phyloP scores from a whole-genome alignment of 106 monocot species.

The Dendrobium nobile region DNA sequence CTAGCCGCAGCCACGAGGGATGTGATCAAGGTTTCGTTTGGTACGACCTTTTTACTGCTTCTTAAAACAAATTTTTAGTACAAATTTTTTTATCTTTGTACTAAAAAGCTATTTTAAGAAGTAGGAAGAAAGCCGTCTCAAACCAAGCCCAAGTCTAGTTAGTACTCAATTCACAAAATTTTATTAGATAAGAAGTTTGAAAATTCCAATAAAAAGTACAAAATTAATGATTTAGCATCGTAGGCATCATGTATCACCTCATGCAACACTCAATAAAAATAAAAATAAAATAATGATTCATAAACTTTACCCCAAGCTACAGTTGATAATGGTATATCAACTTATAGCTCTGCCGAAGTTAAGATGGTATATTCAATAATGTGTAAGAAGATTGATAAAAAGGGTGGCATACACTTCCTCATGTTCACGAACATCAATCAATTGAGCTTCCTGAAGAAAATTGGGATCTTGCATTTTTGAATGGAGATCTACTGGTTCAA shows the following conservation, averaged over 20 bases:
- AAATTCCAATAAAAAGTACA: not conserved
- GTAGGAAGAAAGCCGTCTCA: no score
- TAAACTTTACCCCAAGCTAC: not conserved
- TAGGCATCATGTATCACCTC: not conserved
- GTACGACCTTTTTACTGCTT: no score
- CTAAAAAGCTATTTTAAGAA: no score
- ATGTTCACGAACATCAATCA: conserved; percentile 96
- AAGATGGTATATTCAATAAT: not conserved
- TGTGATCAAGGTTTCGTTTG: no score
- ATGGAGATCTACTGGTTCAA: conserved; percentile 74
- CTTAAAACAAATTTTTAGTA: no score
- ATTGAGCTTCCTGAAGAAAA: conserved; percentile 81
- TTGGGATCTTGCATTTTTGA: conserved; percentile 82
- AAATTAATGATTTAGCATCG: not conserved
- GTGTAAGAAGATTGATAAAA: conserved; percentile 1
- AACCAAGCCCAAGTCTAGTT: not conserved
- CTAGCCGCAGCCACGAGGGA: not conserved
- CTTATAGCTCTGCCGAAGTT: not conserved
- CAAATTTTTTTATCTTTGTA: no score
- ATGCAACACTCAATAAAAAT: not conserved
- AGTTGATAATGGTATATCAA: not conserved
- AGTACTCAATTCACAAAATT: not conserved
- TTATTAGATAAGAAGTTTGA: not conserved
- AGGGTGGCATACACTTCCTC: conserved; percentile 76
- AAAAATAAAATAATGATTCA: no score